Evolutionary conservation across 2,329 filamentous ascomycete genomes (phyloP).

Genomic region (Teratosphaeria nubilosa): DNA sequence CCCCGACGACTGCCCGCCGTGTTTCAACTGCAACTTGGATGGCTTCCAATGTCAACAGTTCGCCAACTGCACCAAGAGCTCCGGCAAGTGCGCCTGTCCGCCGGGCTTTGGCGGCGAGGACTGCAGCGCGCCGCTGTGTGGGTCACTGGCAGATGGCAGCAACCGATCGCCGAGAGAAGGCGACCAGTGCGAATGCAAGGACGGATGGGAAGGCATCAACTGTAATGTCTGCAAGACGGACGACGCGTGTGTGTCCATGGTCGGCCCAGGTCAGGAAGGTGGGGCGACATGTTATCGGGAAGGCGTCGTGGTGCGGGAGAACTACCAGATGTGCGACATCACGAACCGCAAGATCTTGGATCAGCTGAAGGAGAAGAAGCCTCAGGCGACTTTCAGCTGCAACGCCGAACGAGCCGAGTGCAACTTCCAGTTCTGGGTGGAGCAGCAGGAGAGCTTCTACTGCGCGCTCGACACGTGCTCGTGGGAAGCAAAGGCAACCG

Average conservation of each 20-base stretch:
- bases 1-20: conserved; percentile 69
- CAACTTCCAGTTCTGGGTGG: conserved; percentile 98
- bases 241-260: conserved; percentile 75
- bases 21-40: conserved; percentile 96
- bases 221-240: conserved; percentile 86
- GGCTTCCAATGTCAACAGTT: conserved; percentile 88
- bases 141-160: conserved; percentile 70
- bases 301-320: conserved; percentile 82
- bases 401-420: conserved; percentile 64
- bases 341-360: conserved; percentile 91
- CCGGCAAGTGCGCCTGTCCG: conserved; percentile 86
- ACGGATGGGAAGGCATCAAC: conserved; percentile 94
- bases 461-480: conserved; percentile 76
- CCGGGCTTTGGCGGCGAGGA: conserved; percentile 90
- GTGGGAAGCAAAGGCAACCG: conserved; percentile 58
- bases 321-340: conserved; percentile 96
- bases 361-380: conserved; percentile 71
- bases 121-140: conserved; percentile 83
- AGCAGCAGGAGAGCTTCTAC: conserved; percentile 89
- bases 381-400: conserved; percentile 92
- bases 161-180: conserved; percentile 66
- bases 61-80: conserved; percentile 76
- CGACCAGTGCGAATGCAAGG: conserved; percentile 70
- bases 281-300: conserved; percentile 87
- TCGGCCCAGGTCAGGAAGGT: conserved; percentile 56